These are phyloP conservation scores for Hypoxylon sp. DNA, from an alignment of 2,329 filamentous ascomycete genomes.

Conservation along the genomic window DNA sequence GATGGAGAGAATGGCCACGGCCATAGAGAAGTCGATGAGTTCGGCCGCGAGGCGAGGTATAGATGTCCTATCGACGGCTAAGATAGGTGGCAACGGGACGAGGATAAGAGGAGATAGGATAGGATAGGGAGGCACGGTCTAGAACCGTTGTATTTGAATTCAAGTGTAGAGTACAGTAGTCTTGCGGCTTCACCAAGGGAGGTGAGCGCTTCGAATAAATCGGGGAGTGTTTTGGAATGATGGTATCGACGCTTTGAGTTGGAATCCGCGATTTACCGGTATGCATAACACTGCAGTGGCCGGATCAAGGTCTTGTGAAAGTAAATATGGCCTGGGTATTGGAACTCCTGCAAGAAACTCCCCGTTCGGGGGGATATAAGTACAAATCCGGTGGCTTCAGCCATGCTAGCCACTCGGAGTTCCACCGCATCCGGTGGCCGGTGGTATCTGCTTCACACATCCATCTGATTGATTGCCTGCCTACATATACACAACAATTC, in stretches of 20 bases:
- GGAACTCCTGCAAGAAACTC: background rate
- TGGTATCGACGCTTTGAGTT: background rate
- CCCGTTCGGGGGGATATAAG: background rate
- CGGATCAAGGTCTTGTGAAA: too few species aligned
- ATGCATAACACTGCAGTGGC: too few species aligned
- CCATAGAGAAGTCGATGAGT: slow-evolving; percentile 59
- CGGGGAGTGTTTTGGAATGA: background rate
- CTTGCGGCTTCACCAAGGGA: slow-evolving; percentile 8
- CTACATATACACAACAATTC: background rate
- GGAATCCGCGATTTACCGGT: background rate
- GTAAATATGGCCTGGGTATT: background rate
- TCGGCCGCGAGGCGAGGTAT: slow-evolving; percentile 62
- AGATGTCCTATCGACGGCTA: slow-evolving; percentile 70
- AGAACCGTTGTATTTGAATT: slow-evolving; percentile 37
- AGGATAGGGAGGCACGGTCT: slow-evolving; percentile 13
- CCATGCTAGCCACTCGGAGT: background rate
- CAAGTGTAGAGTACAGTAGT: slow-evolving; percentile 36
- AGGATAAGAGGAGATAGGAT: background rate
- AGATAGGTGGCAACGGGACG: slow-evolving; percentile 11
- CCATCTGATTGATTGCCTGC: too few species aligned
- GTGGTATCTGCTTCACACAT: slow-evolving; percentile 10
- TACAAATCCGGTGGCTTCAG: background rate
- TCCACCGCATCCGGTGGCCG: background rate
- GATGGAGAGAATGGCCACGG: slow-evolving; percentile 50
- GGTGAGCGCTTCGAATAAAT: slow-evolving; percentile 20